phyloP scores from a whole-genome alignment of 2,329 filamentous ascomycete species.

The Aspergillus aculeatinus region DNA sequence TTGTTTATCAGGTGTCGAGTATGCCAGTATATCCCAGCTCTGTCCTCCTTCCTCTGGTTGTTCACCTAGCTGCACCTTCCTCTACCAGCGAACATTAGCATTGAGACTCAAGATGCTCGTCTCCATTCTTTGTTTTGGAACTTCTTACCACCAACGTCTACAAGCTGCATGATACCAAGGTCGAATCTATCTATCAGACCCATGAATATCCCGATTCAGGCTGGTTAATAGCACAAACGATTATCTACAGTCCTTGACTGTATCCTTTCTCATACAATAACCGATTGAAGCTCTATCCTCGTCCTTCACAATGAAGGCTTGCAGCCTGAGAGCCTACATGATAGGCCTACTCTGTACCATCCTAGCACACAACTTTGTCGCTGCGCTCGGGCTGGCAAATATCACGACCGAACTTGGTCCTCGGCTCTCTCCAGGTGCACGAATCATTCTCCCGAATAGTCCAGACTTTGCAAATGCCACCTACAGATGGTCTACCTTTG shows the following conservation, averaged over 20 bases:
- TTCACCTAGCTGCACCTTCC: background rate
- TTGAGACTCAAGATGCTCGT: background rate
- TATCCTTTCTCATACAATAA: background rate
- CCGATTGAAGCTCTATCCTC: accelerated
- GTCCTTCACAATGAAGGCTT: background rate
- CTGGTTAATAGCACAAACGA: background rate
- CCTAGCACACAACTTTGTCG: background rate
- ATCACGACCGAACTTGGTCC: background rate
- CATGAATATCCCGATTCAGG: background rate
- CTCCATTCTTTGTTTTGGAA: background rate
- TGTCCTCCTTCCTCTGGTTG: background rate
- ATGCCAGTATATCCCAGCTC: background rate
- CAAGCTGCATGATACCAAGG: background rate
- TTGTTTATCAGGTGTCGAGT: background rate
- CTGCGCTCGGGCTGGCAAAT: background rate
- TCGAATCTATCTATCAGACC: background rate
- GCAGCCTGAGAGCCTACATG: background rate
- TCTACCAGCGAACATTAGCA: background rate
- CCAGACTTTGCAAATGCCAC: constrained; percentile 9
- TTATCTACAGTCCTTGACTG: background rate
- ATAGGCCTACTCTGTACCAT: background rate
- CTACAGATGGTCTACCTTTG: constrained; percentile 12
- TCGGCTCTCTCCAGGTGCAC: constrained; percentile 8
- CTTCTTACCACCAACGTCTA: background rate
- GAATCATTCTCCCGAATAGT: constrained; percentile 10